phyloP scores from a whole-genome alignment of 176 grass and related monocot genomes.

The Metroxylon sagu region DNA sequence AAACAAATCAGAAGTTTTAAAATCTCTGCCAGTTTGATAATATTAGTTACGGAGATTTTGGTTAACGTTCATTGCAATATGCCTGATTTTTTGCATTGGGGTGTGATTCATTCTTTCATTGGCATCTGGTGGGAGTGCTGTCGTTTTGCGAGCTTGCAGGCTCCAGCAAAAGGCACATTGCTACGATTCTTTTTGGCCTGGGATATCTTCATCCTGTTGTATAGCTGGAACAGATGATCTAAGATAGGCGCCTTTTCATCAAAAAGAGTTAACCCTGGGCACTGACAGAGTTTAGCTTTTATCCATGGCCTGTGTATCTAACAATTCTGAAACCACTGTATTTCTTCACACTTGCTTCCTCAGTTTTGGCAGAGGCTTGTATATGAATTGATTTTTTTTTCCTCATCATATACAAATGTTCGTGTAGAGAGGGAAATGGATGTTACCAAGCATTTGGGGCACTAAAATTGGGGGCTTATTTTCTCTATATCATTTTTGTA shows the following conservation, averaged over 20 bases:
- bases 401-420: neutral
- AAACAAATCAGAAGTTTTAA: conserved; percentile 54
- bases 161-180: conserved; percentile 17
- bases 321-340: neutral
- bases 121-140: conserved; percentile 36
- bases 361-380: neutral
- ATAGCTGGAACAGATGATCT: conserved; percentile 19
- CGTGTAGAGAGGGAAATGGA: neutral
- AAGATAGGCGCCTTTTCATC: conserved; percentile 6
- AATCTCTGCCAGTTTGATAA: conserved; percentile 48
- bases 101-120: conserved; percentile 55
- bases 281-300: neutral
- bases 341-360: neutral
- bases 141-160: conserved; percentile 15
- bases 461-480: no score
- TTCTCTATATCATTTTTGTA: no score
- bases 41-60: conserved; percentile 12
- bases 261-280: neutral
- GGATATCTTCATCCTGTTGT: conserved; percentile 9
- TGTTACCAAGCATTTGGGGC: neutral
- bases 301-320: neutral
- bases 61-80: conserved; percentile 19
- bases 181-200: conserved; percentile 14
- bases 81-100: conserved; percentile 28
- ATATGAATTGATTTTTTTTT: conserved; percentile 1